Base-by-base conservation (phyloP, 2,329 filamentous ascomycete genomes). In the Aurifilum marmelostoma region DNA sequence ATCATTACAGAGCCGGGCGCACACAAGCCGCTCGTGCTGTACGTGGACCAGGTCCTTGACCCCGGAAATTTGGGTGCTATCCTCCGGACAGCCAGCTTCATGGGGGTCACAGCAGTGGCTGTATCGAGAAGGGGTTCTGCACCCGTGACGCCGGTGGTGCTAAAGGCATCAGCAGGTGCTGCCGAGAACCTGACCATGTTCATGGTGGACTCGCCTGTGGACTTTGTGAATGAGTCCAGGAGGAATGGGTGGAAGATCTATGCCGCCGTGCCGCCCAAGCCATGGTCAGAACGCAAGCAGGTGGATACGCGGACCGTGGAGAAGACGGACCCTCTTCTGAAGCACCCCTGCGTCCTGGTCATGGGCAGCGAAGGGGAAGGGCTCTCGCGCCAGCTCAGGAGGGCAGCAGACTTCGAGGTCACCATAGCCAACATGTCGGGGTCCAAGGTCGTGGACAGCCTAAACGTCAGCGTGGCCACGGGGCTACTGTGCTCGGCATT, bases 381-480 rank as follows among this genome's bases (percentile, higher is more conserved):
- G 1, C 79, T 97, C 60, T 83, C 87, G n/a, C 82, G 83, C 65
- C 83, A 85, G 68, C 80, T 96, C 70, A 88, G 87, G 73, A 87
- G 85, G 56, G 84, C 87, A 68, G 90, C 92, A 0, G 88, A 97
- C 73, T 83, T 83, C 39, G 84, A 89, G 73, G 74, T 91, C 5
- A 87, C 89, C 8, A 92, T 99, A 66, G 85, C 85, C 73, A 87
- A 78, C 78, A 86, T 78, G 78, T 80, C 73, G 72, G 85, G 79
- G 56, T 81, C 76, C 71, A 83, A 75, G 77, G 89, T 73, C 77
- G 89, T 99, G 2, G 95, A 98, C 79, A 97, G 94, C 78, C 81
- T 99, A 77, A 98, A 99, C 77, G 96, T 98, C 52, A 93, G 92
- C 76, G 94, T 97, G 27, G 95, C 96, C 1, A 89, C 92, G 8